phyloP scores from a whole-genome alignment of 345 rosid species.

The Citrus medica region DNA sequence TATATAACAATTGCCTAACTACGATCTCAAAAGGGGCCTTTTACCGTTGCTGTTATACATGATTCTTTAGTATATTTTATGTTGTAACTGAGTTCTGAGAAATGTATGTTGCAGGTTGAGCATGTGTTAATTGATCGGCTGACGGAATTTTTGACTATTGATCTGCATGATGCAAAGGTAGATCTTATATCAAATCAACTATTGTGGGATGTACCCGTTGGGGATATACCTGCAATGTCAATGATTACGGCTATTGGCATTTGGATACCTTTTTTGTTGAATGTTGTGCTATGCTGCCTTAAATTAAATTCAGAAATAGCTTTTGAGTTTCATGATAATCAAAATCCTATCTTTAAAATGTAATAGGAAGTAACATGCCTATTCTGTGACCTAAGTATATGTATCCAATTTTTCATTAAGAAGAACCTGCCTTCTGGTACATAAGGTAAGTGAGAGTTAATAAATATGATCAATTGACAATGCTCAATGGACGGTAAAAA shows the following conservation, averaged over 20 bases:
- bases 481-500: background rate
- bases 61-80: background rate
- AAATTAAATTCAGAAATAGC: background rate
- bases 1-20: background rate
- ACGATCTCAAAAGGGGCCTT: background rate
- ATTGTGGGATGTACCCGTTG: background rate
- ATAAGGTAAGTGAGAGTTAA: background rate
- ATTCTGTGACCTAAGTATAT: background rate
- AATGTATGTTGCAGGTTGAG: constrained; percentile 57
- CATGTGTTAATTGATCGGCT: constrained; percentile 69
- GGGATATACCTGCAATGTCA: background rate
- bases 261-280: background rate
- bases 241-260: background rate
- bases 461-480: background rate
- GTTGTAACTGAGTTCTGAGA: constrained; percentile 9
- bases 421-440: background rate
- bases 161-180: constrained; percentile 79
- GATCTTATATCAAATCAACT: background rate
- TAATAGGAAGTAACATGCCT: background rate
- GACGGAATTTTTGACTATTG: constrained; percentile 53
- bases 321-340: background rate
- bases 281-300: background rate
- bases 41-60: background rate
- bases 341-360: background rate
- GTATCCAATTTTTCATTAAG: background rate